A percentile compares a stretch with the other conserved stretches of the same genome.
These are phyloP conservation scores for Ploettnerulaceae sp. DNA, from an alignment of 2,329 filamentous ascomycete genomes.

Conservation along the genomic window DNA sequence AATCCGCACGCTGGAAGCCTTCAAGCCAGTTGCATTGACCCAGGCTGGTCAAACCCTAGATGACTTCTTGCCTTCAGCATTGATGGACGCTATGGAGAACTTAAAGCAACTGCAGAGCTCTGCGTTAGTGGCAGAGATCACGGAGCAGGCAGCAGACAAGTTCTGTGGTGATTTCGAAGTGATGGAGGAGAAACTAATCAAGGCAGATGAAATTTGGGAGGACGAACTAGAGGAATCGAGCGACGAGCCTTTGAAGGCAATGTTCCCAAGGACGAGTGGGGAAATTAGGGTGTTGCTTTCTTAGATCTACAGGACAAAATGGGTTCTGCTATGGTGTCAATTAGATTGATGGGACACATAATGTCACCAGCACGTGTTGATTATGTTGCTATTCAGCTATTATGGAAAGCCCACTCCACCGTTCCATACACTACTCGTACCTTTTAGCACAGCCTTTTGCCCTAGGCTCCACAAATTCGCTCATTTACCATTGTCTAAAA, in stretches of 20 bases:
- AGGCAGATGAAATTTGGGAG: slow-evolving; percentile 48
- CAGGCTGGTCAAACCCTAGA: slow-evolving; percentile 73
- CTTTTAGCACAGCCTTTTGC: no score
- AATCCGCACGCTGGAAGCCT: slow-evolving; percentile 53
- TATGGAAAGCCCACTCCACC: no score
- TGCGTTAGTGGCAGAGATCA: slow-evolving; percentile 66
- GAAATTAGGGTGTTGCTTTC: slow-evolving; percentile 35
- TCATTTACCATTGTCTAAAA: no score
- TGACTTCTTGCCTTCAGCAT: slow-evolving; percentile 83
- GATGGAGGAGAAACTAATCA: slow-evolving; percentile 56
- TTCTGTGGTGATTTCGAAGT: slow-evolving; percentile 84
- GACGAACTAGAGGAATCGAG: slow-evolving; percentile 25
- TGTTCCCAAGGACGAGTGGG: slow-evolving; percentile 34
- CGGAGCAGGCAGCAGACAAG: slow-evolving; percentile 72
- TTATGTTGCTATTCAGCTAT: no score
- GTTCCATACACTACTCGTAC: no score
- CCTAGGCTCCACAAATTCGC: no score
- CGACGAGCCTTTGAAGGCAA: slow-evolving; percentile 27
- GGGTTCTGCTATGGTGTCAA: no score
- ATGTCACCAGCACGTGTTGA: no score
- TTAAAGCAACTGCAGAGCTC: slow-evolving; percentile 70
- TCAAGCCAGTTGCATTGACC: slow-evolving; percentile 57
- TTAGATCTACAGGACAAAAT: no score
- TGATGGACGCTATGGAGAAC: slow-evolving; percentile 87
- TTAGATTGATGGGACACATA: no score